Evolutionary conservation across 306 rosid genomes (phyloP), one percentile per base, ranked within the genome.

Genomic region (Cucumis hystrix): DNA sequence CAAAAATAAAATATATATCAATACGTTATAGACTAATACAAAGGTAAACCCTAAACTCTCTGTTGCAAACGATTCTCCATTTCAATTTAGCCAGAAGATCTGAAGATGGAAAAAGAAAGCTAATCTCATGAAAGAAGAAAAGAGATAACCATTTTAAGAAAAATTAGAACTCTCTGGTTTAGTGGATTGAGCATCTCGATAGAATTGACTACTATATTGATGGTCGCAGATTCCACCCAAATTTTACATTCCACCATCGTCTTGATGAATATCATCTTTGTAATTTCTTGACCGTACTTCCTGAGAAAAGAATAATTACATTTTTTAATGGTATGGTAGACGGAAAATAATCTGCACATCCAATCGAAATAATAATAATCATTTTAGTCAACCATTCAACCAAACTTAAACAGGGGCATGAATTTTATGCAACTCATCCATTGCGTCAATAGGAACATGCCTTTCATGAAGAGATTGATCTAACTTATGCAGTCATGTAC

Each of bases 231-330:
- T 49, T 85, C 94, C 68, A 87, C 70, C 84, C 83, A 82, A 52
- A 94, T 80, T 78, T 84, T 87, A 73, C 90, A 89, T 80, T 94
- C 96, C 57, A 89, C 75, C 76, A 59, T 76, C 67, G 84, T 87
- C 57, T 85, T 92, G 77, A 80, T 84, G 84, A 94, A 79, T 87
- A 82, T 72, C 79, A 92, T 60, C 83, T 89, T 90, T 30, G 89
- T 79, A 77, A 92, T 85, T 86, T 85, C 88, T 73, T 83, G 83
- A 78, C 69, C 80, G 51, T 79, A 67, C 80, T 84, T 87, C 84
- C 97, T 89, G 78, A 15, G 37, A 61, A 17, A 15, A 39, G 16
- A 69, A 68, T 16, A 56, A 76, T 14, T 79, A 20, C 17, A 73
- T 55, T 6, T 33, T 33, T 33, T 33, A 4, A 62, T 30, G 45